A percentile compares a stretch with the other conserved stretches of the same genome.
Evolutionary conservation across 169 alveolate species (phyloP).

Genomic region (Blepharisma undulans): DNA sequence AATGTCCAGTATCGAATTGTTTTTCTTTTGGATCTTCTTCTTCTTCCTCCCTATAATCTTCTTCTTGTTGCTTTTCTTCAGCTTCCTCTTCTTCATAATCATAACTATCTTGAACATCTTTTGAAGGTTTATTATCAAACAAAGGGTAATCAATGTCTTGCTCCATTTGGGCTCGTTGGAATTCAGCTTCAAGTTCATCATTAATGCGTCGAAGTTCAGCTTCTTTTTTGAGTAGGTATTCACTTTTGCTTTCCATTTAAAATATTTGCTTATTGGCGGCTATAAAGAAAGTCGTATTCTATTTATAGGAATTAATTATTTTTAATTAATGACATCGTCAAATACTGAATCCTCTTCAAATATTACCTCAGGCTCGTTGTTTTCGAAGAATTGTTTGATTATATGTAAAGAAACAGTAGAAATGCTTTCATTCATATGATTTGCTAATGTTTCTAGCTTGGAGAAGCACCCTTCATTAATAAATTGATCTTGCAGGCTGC

Average conservation of each 20-base stretch:
- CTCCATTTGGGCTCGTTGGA: not conserved
- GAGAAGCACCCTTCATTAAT: not conserved
- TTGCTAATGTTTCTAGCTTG: not conserved
- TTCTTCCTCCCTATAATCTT: conserved; percentile 18
- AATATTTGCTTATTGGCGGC: not conserved
- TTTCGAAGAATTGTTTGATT: not conserved
- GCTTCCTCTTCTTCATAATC: conserved; percentile 43
- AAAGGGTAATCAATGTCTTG: not conserved
- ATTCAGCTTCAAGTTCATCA: conserved; percentile 13
- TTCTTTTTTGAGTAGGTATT: conserved; percentile 2
- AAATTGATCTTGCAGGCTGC: not conserved
- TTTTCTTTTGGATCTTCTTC: conserved; percentile 37
- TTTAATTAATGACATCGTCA: not conserved
- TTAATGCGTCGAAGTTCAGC: conserved; percentile 4
- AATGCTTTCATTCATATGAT: not conserved
- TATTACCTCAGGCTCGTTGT: not conserved
- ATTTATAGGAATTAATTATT: not conserved
- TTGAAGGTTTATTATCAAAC: not conserved
- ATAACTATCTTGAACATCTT: conserved; percentile 36
- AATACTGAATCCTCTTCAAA: not conserved
- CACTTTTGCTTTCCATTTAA: conserved; percentile 9
- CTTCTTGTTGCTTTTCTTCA: conserved; percentile 32
- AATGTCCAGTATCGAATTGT: conserved; percentile 38
- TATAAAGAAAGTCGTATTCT: not conserved
- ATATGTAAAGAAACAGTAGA: not conserved